A percentile compares a stretch with the other conserved stretches of the same genome.
phyloP scores from a whole-genome alignment of 2,329 filamentous ascomycete species.

The Diplodia intermedia region DNA sequence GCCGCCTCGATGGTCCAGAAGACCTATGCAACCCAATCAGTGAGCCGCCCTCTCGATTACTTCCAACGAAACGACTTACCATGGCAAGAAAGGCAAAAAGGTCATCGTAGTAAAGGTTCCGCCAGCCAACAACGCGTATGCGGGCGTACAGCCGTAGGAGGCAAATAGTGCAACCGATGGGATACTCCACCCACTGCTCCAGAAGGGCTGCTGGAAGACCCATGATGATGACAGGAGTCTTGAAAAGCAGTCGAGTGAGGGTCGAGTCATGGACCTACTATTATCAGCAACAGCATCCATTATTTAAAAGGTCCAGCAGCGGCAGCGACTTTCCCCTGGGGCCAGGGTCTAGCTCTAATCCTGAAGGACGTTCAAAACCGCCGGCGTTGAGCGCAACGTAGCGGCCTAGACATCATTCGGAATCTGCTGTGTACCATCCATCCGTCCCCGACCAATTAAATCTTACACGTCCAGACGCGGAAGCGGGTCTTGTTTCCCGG shows the following conservation, averaged over 20 bases:
- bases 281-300: neutral
- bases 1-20: neutral
- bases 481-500: neutral
- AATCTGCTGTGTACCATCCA: too few relatives aligned
- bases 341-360: too few relatives aligned
- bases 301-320: neutral
- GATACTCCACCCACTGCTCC: constrained; percentile 52
- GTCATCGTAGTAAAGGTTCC: constrained; percentile 12
- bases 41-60: neutral
- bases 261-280: too few relatives aligned
- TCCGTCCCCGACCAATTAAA: too few relatives aligned
- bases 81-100: constrained; percentile 1
- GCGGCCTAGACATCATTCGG: neutral
- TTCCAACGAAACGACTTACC: neutral
- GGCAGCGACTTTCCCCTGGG: neutral
- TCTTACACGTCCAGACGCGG: neutral
- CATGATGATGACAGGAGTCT: neutral
- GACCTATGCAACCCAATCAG: neutral
- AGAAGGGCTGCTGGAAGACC: neutral
- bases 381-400: neutral
- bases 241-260: too few relatives aligned
- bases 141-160: constrained; percentile 2
- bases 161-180: constrained; percentile 43
- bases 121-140: constrained; percentile 5
- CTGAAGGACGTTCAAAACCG: neutral